phyloP scores from a whole-genome alignment of 202 grass and related monocot genomes.

The Eragrostis tef region DNA sequence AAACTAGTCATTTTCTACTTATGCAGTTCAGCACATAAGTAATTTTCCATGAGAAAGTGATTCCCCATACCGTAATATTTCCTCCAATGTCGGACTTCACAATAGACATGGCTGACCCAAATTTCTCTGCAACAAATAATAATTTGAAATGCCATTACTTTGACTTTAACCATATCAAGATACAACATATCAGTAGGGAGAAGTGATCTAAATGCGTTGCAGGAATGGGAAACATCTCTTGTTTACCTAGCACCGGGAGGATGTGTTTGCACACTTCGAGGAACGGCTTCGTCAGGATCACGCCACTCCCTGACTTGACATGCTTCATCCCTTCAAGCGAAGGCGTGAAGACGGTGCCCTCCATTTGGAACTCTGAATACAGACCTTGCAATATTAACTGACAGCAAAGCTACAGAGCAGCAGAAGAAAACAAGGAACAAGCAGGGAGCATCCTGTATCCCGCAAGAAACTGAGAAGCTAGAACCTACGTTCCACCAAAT shows the following conservation, averaged over 20 bases:
- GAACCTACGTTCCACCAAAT: too few species aligned
- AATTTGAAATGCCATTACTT: not conserved
- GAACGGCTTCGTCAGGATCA: constrained; percentile 75
- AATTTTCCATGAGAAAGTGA: not conserved
- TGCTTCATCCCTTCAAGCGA: constrained; percentile 75
- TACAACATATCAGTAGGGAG: not conserved
- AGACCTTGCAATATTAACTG: not conserved
- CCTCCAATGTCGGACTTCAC: constrained; percentile 83
- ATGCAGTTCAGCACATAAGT: not conserved
- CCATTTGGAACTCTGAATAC: constrained; percentile 42
- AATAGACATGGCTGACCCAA: constrained; percentile 79
- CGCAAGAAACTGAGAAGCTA: too few species aligned
- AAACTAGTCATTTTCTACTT: too few species aligned
- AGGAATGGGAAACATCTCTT: not conserved
- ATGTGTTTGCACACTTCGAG: constrained; percentile 86
- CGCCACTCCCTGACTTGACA: constrained; percentile 62
- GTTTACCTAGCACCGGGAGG: constrained; percentile 74
- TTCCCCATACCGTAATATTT: constrained; percentile 69
- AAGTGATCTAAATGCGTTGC: not conserved
- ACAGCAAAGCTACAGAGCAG: not conserved
- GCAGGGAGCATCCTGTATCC: not conserved
- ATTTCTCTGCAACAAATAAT: constrained; percentile 61
- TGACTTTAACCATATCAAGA: not conserved
- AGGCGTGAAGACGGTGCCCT: constrained; percentile 68
- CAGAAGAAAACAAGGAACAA: not conserved